These are phyloP conservation scores for Pichia manshurica DNA, from an alignment of 805 yeast genomes.

Conservation along the genomic window DNA sequence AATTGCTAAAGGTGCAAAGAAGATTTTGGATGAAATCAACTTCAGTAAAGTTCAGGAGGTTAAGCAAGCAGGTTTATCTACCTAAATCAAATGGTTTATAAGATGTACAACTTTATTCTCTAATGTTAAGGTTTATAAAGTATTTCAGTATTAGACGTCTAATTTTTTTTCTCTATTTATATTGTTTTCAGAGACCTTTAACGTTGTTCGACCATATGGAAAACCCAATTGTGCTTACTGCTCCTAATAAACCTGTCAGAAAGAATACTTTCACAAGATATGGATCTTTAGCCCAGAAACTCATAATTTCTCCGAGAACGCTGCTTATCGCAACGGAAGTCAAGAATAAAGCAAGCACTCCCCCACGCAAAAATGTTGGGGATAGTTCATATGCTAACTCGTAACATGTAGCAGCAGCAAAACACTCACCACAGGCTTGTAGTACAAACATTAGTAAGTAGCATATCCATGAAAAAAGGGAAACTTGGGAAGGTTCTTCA, in stretches of 20 bases:
- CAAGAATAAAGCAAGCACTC: slow-evolving; percentile 39
- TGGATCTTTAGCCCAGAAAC: slow-evolving; percentile 37
- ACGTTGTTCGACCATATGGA: slow-evolving; percentile 6
- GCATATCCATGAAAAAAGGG: slow-evolving; percentile 32
- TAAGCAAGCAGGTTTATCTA: slow-evolving; percentile 30
- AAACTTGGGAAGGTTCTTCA: slow-evolving; percentile 19
- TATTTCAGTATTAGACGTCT: background rate
- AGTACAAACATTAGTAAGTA: slow-evolving; percentile 32
- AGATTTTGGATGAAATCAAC: slow-evolving; percentile 74
- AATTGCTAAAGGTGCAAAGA: slow-evolving; percentile 73
- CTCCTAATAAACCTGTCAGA: slow-evolving; percentile 32
- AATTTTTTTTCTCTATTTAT: no score
- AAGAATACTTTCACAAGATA: slow-evolving; percentile 34
- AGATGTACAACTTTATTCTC: no score
- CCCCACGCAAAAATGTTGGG: slow-evolving; percentile 45
- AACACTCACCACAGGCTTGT: slow-evolving; percentile 49
- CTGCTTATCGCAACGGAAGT: slow-evolving; percentile 42
- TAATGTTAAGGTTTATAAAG: no score
- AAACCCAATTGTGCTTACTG: slow-evolving; percentile 8
- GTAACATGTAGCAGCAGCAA: slow-evolving; percentile 45
- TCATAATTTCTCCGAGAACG: slow-evolving; percentile 37
- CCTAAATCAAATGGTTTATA: background rate
- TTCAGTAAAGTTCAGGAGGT: slow-evolving; percentile 53
- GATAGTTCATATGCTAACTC: slow-evolving; percentile 50
- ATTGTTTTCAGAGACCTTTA: background rate